phyloP scores from a whole-genome alignment of 306 rosid genomes.

The Sicyos baderoa region DNA sequence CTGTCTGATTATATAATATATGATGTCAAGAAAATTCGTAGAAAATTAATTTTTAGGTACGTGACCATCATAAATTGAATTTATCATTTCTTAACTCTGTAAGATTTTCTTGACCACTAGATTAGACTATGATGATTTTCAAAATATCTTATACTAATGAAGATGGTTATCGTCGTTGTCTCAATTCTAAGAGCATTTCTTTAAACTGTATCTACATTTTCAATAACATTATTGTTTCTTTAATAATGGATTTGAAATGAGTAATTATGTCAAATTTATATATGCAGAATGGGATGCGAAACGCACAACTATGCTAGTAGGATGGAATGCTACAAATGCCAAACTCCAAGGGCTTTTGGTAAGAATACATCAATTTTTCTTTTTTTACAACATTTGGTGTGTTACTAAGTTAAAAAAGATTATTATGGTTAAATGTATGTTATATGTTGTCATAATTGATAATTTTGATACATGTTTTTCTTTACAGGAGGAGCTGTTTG shows the following conservation, averaged over 20 bases:
- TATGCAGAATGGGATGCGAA: constrained; percentile 77
- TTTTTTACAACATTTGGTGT: no score
- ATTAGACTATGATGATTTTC: no score
- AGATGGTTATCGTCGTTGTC: no score
- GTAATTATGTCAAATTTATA: constrained; percentile 24
- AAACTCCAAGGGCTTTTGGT: constrained; percentile 56
- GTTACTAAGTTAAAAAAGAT: no score
- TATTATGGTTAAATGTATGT: neutral
- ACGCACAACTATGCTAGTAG: constrained; percentile 82
- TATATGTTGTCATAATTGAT: neutral
- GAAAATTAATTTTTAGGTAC: no score
- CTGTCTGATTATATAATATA: no score
- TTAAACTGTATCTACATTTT: constrained; percentile 27
- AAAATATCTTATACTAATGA: no score
- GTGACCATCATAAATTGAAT: no score
- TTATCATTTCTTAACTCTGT: no score
- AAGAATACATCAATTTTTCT: neutral
- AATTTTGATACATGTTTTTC: neutral
- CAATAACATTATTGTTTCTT: constrained; percentile 10
- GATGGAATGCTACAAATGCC: constrained; percentile 73
- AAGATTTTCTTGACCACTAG: no score
- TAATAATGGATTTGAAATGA: neutral
- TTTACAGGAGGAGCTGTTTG: constrained; percentile 8
- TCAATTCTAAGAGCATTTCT: no score
- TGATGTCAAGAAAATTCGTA: no score